These are phyloP conservation scores for Globisporangium canariense DNA, from an alignment of 352 stramenopile species.

Conservation along the genomic window DNA sequence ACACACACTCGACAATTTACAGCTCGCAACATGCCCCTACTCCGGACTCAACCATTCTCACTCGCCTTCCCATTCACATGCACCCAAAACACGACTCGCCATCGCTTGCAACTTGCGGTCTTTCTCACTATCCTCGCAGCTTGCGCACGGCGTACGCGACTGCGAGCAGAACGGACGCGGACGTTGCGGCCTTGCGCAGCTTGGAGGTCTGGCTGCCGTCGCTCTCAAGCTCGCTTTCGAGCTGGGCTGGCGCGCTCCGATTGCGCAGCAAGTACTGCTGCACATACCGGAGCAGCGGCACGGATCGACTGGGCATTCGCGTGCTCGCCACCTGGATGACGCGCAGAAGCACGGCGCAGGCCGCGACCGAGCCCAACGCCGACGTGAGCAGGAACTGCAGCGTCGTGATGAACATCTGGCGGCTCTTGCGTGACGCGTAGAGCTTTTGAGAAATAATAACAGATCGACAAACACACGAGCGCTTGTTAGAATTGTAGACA, in stretches of 20 bases:
- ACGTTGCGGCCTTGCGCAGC: conserved; percentile 32
- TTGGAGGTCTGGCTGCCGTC: neutral
- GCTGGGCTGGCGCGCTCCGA: conserved; percentile 19
- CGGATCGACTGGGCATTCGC: conserved; percentile 24
- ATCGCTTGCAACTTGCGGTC: neutral
- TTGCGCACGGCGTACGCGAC: conserved; percentile 34
- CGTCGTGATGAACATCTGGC: conserved; percentile 52
- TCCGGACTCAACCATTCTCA: neutral
- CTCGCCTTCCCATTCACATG: neutral
- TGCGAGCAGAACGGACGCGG: conserved; percentile 32
- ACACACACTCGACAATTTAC: neutral
- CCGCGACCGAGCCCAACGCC: conserved; percentile 64
- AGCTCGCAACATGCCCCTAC: neutral
- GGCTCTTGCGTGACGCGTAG: conserved; percentile 62
- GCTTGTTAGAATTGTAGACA: neutral
- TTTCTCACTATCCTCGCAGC: conserved; percentile 16
- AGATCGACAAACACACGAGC: neutral
- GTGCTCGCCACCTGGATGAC: conserved; percentile 44
- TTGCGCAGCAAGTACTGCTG: conserved; percentile 40
- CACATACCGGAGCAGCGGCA: conserved; percentile 36
- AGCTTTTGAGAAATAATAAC: conserved; percentile 25
- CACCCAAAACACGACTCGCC: neutral
- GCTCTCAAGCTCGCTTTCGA: conserved; percentile 6
- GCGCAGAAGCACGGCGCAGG: conserved; percentile 48
- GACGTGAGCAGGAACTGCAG: conserved; percentile 58